Percentiles rank a stretch among this genome's conserved stretches.
These are phyloP conservation scores for Aspergillus latus DNA, from an alignment of 2,329 filamentous ascomycete species.

Conservation along the genomic window DNA sequence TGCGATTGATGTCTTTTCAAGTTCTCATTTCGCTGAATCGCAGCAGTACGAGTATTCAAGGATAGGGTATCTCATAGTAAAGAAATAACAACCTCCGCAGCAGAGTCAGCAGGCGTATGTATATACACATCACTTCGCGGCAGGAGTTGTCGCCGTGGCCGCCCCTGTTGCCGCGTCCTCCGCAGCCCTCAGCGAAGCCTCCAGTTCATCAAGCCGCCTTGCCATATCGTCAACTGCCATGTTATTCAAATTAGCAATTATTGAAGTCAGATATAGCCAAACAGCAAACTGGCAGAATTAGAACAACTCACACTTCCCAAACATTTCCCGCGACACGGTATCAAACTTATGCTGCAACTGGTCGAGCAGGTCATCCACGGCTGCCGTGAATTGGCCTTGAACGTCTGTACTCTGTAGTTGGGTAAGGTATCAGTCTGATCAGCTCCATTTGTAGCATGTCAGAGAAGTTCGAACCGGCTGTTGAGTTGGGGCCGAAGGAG, in stretches of 20 bases:
- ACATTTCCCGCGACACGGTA: constrained; percentile 79
- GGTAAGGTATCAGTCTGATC: background rate
- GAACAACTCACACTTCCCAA: constrained; percentile 71
- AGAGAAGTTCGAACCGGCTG: background rate
- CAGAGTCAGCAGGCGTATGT: background rate
- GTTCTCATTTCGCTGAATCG: background rate
- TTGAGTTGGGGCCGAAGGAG: background rate
- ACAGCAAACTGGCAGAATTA: background rate
- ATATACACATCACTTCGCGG: constrained; percentile 9
- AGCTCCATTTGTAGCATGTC: background rate
- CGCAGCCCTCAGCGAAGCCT: constrained; percentile 66
- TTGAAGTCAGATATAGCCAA: background rate
- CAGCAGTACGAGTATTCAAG: background rate
- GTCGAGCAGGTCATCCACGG: constrained; percentile 84
- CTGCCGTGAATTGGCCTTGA: constrained; percentile 63
- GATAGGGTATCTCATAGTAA: constrained; percentile 9
- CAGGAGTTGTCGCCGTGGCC: constrained; percentile 17
- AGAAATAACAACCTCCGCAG: background rate
- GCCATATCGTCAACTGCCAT: constrained; percentile 89
- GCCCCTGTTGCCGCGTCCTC: constrained; percentile 36
- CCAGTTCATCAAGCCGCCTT: constrained; percentile 76
- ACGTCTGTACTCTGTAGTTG: constrained; percentile 27
- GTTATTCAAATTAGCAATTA: background rate
- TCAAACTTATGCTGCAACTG: constrained; percentile 83
- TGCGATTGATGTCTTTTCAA: background rate